phyloP scores from a whole-genome alignment of 2,329 filamentous ascomycete genomes.

The Nigrospora sphaerica region DNA sequence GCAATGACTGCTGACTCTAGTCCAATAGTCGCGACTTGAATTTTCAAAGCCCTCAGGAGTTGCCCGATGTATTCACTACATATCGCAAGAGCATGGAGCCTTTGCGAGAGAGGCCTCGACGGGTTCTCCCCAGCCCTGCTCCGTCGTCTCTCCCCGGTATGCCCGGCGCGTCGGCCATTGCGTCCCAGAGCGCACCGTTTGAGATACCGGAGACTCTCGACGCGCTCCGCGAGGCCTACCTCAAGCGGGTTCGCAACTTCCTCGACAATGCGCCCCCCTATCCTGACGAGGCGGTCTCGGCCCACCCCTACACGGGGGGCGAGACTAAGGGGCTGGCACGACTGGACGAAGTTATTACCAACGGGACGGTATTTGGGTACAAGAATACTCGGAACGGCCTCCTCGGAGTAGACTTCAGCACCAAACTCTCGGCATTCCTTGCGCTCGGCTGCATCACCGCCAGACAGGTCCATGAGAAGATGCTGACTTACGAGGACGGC shows the following conservation, averaged over 20 bases:
- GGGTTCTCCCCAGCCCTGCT: slow-evolving; percentile 43
- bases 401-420: slow-evolving; percentile 63
- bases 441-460: slow-evolving; percentile 67
- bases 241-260: slow-evolving; percentile 48
- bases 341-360: slow-evolving; percentile 47
- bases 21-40: slow-evolving; percentile 56
- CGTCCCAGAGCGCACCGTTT: slow-evolving; percentile 57
- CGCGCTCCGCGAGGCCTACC: slow-evolving; percentile 44
- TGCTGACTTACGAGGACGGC: slow-evolving; percentile 65
- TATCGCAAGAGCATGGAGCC: slow-evolving; percentile 70
- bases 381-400: slow-evolving; percentile 67
- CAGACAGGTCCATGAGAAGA: slow-evolving; percentile 62
- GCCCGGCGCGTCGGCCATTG: slow-evolving; percentile 40
- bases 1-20: slow-evolving; percentile 8
- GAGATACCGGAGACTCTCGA: slow-evolving; percentile 49
- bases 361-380: slow-evolving; percentile 54
- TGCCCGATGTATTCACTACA: slow-evolving; percentile 69
- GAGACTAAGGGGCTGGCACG: slow-evolving; percentile 51
- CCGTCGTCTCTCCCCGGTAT: slow-evolving; percentile 47
- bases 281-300: slow-evolving; percentile 47
- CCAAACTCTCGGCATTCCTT: slow-evolving; percentile 68
- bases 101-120: slow-evolving; percentile 56
- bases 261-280: slow-evolving; percentile 43
- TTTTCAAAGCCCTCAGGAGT: slow-evolving; percentile 46
- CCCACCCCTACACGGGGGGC: slow-evolving; percentile 63